Evolutionary conservation across 768 basidiomycete species (phyloP).

Genomic region (Phanerochaete sordida): DNA sequence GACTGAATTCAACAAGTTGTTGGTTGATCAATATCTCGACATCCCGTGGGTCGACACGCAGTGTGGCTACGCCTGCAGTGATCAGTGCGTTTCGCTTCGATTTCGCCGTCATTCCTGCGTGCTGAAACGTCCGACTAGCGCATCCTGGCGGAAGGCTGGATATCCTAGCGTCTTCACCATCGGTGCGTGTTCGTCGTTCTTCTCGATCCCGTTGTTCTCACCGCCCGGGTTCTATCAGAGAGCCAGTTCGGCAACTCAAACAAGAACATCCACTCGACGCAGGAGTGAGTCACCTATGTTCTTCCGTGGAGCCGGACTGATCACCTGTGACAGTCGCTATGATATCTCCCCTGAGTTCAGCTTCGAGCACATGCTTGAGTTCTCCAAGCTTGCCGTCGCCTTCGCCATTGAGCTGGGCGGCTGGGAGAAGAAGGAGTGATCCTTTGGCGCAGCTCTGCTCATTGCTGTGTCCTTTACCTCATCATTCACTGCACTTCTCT

Average conservation of each 20-base stretch:
- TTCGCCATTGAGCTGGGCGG: slow-evolving; percentile 51
- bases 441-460: neutral
- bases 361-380: slow-evolving; percentile 81
- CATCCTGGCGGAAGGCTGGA: slow-evolving; percentile 84
- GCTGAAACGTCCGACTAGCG: slow-evolving; percentile 37
- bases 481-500: neutral
- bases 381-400: slow-evolving; percentile 51
- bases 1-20: slow-evolving; percentile 73
- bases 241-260: slow-evolving; percentile 76
- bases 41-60: slow-evolving; percentile 86
- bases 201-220: slow-evolving; percentile 1
- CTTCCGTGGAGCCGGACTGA: slow-evolving; percentile 10
- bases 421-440: slow-evolving; percentile 30
- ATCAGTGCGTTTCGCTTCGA: slow-evolving; percentile 58
- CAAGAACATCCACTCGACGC: slow-evolving; percentile 74
- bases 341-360: slow-evolving; percentile 87
- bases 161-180: slow-evolving; percentile 85
- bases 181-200: slow-evolving; percentile 38
- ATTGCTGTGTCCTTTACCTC: neutral
- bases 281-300: slow-evolving; percentile 60
- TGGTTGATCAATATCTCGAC: slow-evolving; percentile 75
- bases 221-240: slow-evolving; percentile 34
- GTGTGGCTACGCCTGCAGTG: slow-evolving; percentile 94
- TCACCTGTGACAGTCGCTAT: slow-evolving; percentile 53
- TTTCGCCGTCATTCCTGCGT: slow-evolving; percentile 23